A percentile compares a stretch with the other conserved stretches of the same genome.
These are phyloP conservation scores for Aegilops bicornis DNA, from an alignment of 176 grass and related monocot genomes.

Conservation along the genomic window DNA sequence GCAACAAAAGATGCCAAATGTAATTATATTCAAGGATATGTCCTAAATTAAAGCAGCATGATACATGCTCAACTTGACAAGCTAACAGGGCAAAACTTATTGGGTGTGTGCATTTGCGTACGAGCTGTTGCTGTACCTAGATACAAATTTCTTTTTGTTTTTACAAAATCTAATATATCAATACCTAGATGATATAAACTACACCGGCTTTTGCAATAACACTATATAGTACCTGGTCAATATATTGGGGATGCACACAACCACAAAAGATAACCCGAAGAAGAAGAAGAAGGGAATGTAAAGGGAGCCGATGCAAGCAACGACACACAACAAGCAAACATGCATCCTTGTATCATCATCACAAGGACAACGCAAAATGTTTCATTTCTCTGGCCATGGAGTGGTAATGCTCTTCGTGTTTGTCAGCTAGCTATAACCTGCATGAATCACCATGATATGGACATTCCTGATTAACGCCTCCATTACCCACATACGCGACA, in stretches of 20 bases:
- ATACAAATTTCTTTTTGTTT: not conserved
- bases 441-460: constrained; percentile 27
- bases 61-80: not conserved
- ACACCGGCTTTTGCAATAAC: not conserved
- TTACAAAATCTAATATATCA: not conserved
- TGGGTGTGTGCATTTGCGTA: not conserved
- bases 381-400: not conserved
- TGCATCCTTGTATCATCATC: not conserved
- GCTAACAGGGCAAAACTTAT: not conserved
- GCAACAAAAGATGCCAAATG: not conserved
- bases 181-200: not conserved
- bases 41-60: not conserved
- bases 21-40: not conserved
- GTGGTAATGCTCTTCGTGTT: constrained; percentile 8
- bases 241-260: not conserved
- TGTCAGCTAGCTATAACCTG: constrained; percentile 19
- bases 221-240: not conserved
- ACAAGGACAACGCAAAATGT: not conserved
- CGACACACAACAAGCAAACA: not conserved
- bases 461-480: not conserved
- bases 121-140: not conserved
- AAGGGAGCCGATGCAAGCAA: not conserved
- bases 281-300: too few species aligned
- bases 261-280: not conserved
- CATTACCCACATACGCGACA: not conserved